A percentile compares a stretch with the other conserved stretches of the same genome.
Evolutionary conservation across 2,329 filamentous ascomycete species (phyloP).

Genomic region (Colletotrichum scovillei): DNA sequence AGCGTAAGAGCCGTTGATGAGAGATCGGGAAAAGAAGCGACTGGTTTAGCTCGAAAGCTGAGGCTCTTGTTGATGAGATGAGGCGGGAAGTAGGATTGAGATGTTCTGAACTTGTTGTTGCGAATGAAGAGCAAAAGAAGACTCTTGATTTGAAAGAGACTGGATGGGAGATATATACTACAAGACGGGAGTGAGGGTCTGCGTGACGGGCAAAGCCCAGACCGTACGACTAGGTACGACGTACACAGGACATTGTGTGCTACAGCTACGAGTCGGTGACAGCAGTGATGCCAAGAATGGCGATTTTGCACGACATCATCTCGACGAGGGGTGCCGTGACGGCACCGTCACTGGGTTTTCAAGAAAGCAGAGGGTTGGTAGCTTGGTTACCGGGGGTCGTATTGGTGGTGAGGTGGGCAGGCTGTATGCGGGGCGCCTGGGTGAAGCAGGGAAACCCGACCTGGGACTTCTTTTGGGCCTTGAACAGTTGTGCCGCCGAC

Average conservation of each 20-base stretch:
- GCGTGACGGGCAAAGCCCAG: constrained; percentile 11
- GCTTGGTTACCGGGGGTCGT: constrained; percentile 7
- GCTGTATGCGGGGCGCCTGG: constrained; percentile 24
- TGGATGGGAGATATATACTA: constrained; percentile 25
- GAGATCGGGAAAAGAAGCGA: constrained; percentile 11
- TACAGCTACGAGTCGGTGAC: constrained; percentile 31
- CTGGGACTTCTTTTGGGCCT: neutral
- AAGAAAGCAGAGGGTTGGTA: constrained; percentile 22
- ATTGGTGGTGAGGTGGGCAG: constrained; percentile 11
- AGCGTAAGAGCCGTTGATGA: neutral
- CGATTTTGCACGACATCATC: constrained; percentile 36
- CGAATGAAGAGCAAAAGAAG: neutral
- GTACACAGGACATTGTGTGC: neutral
- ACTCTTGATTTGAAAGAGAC: neutral
- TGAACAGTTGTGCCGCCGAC: too few species aligned
- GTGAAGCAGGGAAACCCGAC: constrained; percentile 24
- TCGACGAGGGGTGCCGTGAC: constrained; percentile 14
- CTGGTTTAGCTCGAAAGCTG: constrained; percentile 14
- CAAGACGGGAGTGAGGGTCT: neutral
- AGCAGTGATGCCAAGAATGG: constrained; percentile 33
- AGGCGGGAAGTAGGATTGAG: neutral
- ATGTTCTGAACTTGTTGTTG: neutral
- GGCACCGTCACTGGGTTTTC: constrained; percentile 7
- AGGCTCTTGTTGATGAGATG: neutral
- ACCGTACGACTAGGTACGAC: constrained; percentile 24